Percentiles rank a stretch among this genome's conserved stretches.
Evolutionary conservation across 1,139 yeast species (phyloP).

Genomic region (Suhomyces panamericanus): DNA sequence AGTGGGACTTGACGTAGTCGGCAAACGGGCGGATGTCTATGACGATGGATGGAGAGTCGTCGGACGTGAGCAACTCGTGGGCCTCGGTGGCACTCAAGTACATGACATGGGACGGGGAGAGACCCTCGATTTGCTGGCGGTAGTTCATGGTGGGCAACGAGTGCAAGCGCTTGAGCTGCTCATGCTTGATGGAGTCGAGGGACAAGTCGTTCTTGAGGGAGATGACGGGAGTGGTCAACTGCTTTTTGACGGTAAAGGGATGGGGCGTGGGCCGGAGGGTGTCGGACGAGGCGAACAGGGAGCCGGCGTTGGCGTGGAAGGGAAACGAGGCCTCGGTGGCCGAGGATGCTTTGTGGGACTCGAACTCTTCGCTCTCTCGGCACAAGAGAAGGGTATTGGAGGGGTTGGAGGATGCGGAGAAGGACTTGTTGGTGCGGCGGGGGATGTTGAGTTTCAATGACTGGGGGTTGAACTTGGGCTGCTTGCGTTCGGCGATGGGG

Average conservation of each 20-base stretch:
- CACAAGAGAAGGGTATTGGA: conserved; percentile 7
- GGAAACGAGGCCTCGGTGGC: conserved; percentile 16
- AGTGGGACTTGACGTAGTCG: conserved; percentile 53
- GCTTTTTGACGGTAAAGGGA: conserved; percentile 15
- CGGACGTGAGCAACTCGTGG: conserved; percentile 1
- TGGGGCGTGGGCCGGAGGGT: neutral
- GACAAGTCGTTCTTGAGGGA: conserved; percentile 14
- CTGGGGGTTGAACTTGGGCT: conserved; percentile 1
- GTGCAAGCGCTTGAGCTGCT: conserved; percentile 20
- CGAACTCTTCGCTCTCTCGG: conserved; percentile 12
- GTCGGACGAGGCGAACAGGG: neutral
- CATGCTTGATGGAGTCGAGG: conserved; percentile 19
- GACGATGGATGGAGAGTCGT: conserved; percentile 30
- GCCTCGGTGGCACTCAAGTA: conserved; percentile 6
- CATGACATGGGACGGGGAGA: conserved; percentile 11
- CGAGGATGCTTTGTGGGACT: conserved; percentile 12
- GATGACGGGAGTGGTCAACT: conserved; percentile 19
- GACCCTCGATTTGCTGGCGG: conserved; percentile 14
- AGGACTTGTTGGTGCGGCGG: conserved; percentile 11
- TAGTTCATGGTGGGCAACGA: conserved; percentile 17
- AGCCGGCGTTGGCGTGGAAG: conserved; percentile 3
- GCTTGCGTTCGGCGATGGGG: neutral
- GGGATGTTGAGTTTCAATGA: conserved; percentile 9
- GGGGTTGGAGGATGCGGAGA: conserved; percentile 10
- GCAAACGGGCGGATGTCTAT: conserved; percentile 74